These are phyloP conservation scores for Pestalotiopsis fici DNA, from an alignment of 2,329 filamentous ascomycete species.

Conservation along the genomic window DNA sequence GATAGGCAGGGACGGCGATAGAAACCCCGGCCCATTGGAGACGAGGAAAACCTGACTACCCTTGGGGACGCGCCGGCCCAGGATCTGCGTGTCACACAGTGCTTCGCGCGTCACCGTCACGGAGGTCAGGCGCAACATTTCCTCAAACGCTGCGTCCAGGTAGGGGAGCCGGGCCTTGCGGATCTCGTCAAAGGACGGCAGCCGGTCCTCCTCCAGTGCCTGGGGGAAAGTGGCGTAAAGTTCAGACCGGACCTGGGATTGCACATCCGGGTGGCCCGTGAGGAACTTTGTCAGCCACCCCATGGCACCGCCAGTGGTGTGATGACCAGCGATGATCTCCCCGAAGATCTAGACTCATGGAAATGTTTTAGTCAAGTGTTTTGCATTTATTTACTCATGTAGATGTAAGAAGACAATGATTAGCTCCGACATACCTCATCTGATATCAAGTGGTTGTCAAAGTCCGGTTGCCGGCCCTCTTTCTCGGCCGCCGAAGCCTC, in stretches of 20 bases:
- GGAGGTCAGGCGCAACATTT: constrained; percentile 28
- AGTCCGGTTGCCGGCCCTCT: neutral
- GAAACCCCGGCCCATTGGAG: constrained; percentile 16
- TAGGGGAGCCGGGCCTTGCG: constrained; percentile 22
- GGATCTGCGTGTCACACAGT: constrained; percentile 23
- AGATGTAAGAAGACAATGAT: no score
- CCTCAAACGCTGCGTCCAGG: constrained; percentile 31
- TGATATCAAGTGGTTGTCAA: neutral
- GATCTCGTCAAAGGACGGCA: constrained; percentile 24
- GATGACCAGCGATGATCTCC: constrained; percentile 31
- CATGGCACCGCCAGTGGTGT: constrained; percentile 29
- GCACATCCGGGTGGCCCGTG: constrained; percentile 20
- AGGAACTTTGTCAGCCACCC: constrained; percentile 30
- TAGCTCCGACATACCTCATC: neutral
- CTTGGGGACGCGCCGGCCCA: constrained; percentile 26
- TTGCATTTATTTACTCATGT: no score
- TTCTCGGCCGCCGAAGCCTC: neutral
- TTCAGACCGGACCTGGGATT: constrained; percentile 24
- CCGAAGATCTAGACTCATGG: constrained; percentile 31
- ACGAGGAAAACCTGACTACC: constrained; percentile 21
- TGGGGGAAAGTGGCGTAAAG: constrained; percentile 14
- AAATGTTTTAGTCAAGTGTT: no score
- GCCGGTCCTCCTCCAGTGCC: constrained; percentile 18
- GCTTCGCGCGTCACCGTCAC: constrained; percentile 23
- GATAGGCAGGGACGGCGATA: constrained; percentile 12